Conservation (phyloP, 306 rosid species). For the Casuarina glauca region DNA sequence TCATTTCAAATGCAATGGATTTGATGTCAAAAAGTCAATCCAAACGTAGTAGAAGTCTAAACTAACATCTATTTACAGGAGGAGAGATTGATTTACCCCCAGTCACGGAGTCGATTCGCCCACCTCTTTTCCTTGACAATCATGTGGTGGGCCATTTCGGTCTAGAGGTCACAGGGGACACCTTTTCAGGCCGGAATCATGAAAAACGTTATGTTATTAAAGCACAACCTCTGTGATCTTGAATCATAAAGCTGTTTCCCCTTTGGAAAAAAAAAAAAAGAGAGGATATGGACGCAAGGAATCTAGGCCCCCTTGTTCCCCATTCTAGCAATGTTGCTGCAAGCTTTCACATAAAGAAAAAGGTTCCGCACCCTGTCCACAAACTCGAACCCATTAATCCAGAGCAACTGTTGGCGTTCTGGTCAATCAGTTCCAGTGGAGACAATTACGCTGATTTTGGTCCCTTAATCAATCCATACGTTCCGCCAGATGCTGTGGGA, state of each 20-base stretch:
- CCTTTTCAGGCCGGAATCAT: conserved; percentile 4
- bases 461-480: neutral
- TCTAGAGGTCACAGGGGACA: neutral
- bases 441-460: conserved; percentile 31
- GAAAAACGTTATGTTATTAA: neutral
- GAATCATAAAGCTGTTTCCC: conserved; percentile 1
- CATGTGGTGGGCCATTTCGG: conserved; percentile 20
- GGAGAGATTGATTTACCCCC: conserved; percentile 8
- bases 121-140: conserved; percentile 12
- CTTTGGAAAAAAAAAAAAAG: no score
- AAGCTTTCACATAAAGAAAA: conserved; percentile 16
- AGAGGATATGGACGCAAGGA: no score
- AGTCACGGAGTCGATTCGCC: conserved; percentile 31
- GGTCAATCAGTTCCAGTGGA: conserved; percentile 6
- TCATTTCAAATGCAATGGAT: neutral
- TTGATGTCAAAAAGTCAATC: neutral
- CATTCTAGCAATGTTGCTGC: neutral
- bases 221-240: neutral
- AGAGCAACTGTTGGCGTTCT: neutral
- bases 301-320: neutral
- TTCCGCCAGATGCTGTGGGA: neutral
- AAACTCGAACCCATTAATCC: neutral
- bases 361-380: neutral
- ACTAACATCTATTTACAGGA: neutral
- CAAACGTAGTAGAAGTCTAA: neutral